A percentile compares a stretch with the other conserved stretches of the same genome.
These are phyloP conservation scores for Nigrograna mackinnonii DNA, from an alignment of 2,329 filamentous ascomycete genomes.

Conservation along the genomic window DNA sequence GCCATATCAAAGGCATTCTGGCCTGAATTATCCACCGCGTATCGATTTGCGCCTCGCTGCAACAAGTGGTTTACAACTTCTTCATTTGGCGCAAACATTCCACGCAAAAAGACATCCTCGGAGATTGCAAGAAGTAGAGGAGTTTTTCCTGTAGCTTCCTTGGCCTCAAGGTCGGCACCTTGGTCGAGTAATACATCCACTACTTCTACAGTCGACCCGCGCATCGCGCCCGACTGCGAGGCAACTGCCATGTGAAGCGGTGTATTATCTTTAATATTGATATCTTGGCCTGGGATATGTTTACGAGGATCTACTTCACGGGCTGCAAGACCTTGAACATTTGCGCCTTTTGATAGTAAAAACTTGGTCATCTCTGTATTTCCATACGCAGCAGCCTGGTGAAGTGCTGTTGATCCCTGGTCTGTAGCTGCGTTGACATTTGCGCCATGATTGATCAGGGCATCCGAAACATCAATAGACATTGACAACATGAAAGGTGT, in stretches of 20 bases:
- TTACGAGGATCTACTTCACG: too few relatives aligned
- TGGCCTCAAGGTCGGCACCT: constrained; percentile 5
- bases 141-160: constrained; percentile 4
- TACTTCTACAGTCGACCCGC: background rate
- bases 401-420: constrained; percentile 5
- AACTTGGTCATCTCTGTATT: background rate
- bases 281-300: background rate
- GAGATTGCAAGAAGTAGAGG: constrained; percentile 8
- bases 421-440: constrained; percentile 4
- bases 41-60: too few relatives aligned
- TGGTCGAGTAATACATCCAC: background rate
- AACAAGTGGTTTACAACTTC: too few relatives aligned
- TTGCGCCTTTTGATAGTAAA: background rate
- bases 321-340: background rate
- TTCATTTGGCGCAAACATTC: too few relatives aligned
- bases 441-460: constrained; percentile 8
- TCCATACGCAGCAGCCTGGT: constrained; percentile 1
- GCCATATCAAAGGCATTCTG: too few relatives aligned
- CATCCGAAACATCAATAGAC: constrained; percentile 3
- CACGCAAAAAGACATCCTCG: too few relatives aligned
- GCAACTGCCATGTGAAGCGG: background rate
- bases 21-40: too few relatives aligned
- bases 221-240: background rate
- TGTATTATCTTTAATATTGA: background rate
- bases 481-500: constrained; percentile 5